phyloP scores from a whole-genome alignment of 495 filamentous ascomycete genomes.

The Penicillium malachiteum region DNA sequence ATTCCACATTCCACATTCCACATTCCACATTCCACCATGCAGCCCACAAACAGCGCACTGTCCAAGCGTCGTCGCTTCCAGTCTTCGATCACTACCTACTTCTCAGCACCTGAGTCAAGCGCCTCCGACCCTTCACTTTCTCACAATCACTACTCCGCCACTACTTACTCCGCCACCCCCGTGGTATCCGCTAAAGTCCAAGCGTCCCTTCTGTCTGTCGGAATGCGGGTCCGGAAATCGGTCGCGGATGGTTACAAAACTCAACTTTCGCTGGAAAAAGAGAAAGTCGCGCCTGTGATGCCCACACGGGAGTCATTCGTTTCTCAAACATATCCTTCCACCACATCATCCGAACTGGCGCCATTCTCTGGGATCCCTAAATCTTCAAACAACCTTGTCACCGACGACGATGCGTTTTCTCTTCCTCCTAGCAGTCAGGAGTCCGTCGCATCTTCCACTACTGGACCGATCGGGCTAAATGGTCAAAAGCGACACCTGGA shows the following conservation, averaged over 20 bases:
- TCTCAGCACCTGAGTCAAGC: conserved; percentile 22
- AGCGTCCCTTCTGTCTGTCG: conserved; percentile 77
- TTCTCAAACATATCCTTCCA: conserved; percentile 15
- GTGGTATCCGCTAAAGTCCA: conserved; percentile 64
- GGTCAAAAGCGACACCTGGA: conserved; percentile 24
- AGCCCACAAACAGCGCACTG: conserved; percentile 20
- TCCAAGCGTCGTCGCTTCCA: conserved; percentile 50
- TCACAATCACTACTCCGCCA: conserved; percentile 42
- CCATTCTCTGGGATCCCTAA: conserved; percentile 78
- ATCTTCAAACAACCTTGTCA: conserved; percentile 30
- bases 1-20: conserved; percentile 16
- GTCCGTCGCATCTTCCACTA: conserved; percentile 26
- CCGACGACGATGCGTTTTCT: conserved; percentile 42
- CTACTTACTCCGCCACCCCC: conserved; percentile 44
- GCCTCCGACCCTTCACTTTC: conserved; percentile 24
- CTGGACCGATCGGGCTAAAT: conserved; percentile 7
- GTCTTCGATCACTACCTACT: conserved; percentile 47
- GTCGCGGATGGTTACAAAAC: conserved; percentile 93
- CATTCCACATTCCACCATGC: conserved; percentile 9
- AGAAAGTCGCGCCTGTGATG: conserved; percentile 19
- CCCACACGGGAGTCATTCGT: conserved; percentile 5
- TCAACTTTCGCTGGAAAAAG: conserved; percentile 30
- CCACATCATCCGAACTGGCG: conserved; percentile 53
- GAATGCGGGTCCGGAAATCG: conserved; percentile 89
- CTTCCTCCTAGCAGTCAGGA: conserved; percentile 48